A percentile compares a stretch with the other conserved stretches of the same genome.
Evolutionary conservation across 345 rosid genomes (phyloP).

Genomic region (Pugionium cornutum): DNA sequence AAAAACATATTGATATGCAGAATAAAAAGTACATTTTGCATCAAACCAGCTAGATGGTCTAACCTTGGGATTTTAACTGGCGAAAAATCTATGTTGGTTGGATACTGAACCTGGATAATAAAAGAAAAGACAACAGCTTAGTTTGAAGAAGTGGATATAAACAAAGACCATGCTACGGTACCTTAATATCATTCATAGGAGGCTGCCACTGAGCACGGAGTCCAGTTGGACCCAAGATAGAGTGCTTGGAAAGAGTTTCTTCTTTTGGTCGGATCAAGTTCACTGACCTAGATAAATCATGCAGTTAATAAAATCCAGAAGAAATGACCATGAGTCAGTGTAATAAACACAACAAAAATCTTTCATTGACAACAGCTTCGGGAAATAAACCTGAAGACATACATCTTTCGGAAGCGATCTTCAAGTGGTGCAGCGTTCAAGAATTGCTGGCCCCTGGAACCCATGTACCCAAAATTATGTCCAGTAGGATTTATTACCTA

Average conservation of each 20-base stretch:
- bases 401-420: constrained; percentile 66
- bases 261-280: constrained; percentile 61
- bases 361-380: constrained; percentile 2
- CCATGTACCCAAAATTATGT: constrained; percentile 47
- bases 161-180: constrained; percentile 34
- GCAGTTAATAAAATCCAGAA: constrained; percentile 9
- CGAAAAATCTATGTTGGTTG: constrained; percentile 74
- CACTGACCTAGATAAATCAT: constrained; percentile 57
- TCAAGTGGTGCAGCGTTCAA: constrained; percentile 50
- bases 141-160: constrained; percentile 16
- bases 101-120: constrained; percentile 72
- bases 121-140: constrained; percentile 31
- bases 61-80: constrained; percentile 87
- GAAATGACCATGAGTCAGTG: constrained; percentile 18
- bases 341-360: constrained; percentile 7
- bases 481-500: constrained; percentile 59
- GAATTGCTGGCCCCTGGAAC: constrained; percentile 50
- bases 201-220: constrained; percentile 84
- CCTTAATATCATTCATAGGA: constrained; percentile 60
- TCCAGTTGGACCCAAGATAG: constrained; percentile 87
- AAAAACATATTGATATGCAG: not conserved
- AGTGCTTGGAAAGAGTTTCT: constrained; percentile 87
- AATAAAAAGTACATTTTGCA: constrained; percentile 8
- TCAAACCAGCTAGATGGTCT: constrained; percentile 32
- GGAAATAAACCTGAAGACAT: constrained; percentile 32